Conservation (phyloP, 768 basidiomycete genomes). For the Kwoniella sp. region DNA sequence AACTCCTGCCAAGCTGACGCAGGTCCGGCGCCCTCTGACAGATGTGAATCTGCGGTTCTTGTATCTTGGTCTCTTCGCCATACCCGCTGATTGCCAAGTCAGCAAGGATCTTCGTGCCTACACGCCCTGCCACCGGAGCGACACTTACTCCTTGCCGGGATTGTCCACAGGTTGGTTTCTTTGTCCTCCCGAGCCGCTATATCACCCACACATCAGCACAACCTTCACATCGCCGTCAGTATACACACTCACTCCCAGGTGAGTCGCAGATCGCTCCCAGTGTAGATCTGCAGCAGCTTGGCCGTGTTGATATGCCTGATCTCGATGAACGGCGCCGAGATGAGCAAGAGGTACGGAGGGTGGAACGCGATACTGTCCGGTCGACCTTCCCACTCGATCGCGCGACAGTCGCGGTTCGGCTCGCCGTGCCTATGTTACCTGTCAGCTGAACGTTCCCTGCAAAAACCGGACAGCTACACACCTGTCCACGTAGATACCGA, state of each 20-base stretch:
- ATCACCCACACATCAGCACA: neutral
- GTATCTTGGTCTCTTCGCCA: conserved; percentile 57
- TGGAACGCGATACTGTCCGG: conserved; percentile 86
- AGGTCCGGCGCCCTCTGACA: conserved; percentile 64
- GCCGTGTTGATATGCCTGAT: conserved; percentile 61
- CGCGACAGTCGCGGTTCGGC: conserved; percentile 63
- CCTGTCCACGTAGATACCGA: conserved; percentile 85
- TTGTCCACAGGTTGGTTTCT: conserved; percentile 42
- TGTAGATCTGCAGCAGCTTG: conserved; percentile 49
- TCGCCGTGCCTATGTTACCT: conserved; percentile 60
- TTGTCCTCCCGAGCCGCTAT: conserved; percentile 38
- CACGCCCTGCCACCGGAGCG: neutral
- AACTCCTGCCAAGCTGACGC: conserved; percentile 39
- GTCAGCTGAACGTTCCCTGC: neutral
- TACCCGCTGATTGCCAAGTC: conserved; percentile 46
- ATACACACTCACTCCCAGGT: conserved; percentile 94
- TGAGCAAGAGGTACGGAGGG: conserved; percentile 78
- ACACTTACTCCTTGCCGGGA: conserved; percentile 52
- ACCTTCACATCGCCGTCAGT: conserved; percentile 33
- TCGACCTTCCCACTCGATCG: conserved; percentile 91
- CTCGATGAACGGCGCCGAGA: conserved; percentile 86
- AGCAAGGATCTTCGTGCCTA: neutral
- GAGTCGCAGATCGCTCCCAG: conserved; percentile 59
- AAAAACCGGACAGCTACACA: neutral
- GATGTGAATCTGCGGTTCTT: conserved; percentile 79